Base-by-base conservation (phyloP, 108 stramenopile species). In the Nitzschia palea region DNA sequence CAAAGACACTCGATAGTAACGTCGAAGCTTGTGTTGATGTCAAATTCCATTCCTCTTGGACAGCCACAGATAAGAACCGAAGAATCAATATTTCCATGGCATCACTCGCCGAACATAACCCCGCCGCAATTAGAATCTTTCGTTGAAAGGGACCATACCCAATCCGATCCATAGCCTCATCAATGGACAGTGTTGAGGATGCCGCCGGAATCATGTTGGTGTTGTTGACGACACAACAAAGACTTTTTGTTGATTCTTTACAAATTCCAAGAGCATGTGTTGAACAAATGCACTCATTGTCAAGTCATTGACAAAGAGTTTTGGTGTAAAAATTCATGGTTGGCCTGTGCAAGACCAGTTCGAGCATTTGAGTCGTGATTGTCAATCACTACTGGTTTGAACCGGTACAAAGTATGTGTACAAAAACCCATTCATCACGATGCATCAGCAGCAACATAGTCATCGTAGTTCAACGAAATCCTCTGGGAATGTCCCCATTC, bases 91-190 rank as follows among this genome's bases (percentile, higher is more conserved):
- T 72, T 75, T 94, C 89, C 51, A 89, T 79, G 43, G 87, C 76
- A 69, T 91, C 89, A 20, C 88, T 74, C 10, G 80, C 77, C 67
- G 90, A 94, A 59, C 87, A 89, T 0, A 90, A 53, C 0, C 93
- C 93, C 14, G 87, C 84, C 0, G 89, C 86, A 29, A 86, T 33
- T 25, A 89, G 31, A 34, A 94, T 72, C 8, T 59, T 47, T 14
- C 68, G 37, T 62, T 91, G 93, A 58, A 91, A 94, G 10, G 14
- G 35, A 0, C 88, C 88, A 34, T 74, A 75, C n/a, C 88, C 84
- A 37, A 90, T 65, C 1, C 62, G 32, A 43, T 90, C 80, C 25
- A 88, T 81, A 44, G 87, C 87, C 50, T 80, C 71, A 50, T 88
- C 87, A 44, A 88, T 62, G 14, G 59, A 36, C 8, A 67, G 4